Evolutionary conservation across 495 filamentous ascomycete genomes (phyloP), one percentile per base, ranked within the genome.

Genomic region (Aspergillus wentii): DNA sequence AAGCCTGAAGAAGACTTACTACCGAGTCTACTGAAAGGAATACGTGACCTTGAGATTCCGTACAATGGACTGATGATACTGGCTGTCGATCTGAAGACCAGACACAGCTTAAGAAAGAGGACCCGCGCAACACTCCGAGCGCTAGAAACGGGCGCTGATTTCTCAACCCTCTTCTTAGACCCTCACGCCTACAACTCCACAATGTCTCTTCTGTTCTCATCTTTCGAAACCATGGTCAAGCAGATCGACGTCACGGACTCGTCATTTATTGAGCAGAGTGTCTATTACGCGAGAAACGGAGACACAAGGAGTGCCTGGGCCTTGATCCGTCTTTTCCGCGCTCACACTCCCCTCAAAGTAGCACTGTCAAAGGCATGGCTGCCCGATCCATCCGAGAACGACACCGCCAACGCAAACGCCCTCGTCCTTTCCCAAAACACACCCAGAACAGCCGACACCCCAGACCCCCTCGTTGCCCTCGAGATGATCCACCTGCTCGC

Each of bases 401-500:
- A 5, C 26, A 5, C 26, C 14, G 10, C 26, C 22, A 25, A 25
- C 22, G 5, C 22, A 8, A 60, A 44, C 17, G 55, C 46, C 13
- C 44, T 63, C 13, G 47, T 66, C 8, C 51, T 52, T 13, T 62
- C 61, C 40, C 52, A 64, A 28, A 47, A 51, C 4, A 44, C 35
- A 9, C 44, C 50, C 19, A 37, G 52, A 11, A 42, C 43, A 6
- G 47, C 46, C 20, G 21, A 33, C 6, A 44, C 34, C 21, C 62
- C 65, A 5, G 61, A 69, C 28, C 68, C 68, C 1, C 52, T 66
- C 36, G 52, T 38, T 13, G 58, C 56, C 2, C 54, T 68, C 1
- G 53, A 63, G 14, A 50, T 68, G 41, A 59, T 72, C 17, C 56
- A 72, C 27, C 40, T 59, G 8, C 40, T 72, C 15, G 68, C 68